Conservation (phyloP, 2,329 filamentous ascomycete genomes). For the Ophiocordyceps australis region DNA sequence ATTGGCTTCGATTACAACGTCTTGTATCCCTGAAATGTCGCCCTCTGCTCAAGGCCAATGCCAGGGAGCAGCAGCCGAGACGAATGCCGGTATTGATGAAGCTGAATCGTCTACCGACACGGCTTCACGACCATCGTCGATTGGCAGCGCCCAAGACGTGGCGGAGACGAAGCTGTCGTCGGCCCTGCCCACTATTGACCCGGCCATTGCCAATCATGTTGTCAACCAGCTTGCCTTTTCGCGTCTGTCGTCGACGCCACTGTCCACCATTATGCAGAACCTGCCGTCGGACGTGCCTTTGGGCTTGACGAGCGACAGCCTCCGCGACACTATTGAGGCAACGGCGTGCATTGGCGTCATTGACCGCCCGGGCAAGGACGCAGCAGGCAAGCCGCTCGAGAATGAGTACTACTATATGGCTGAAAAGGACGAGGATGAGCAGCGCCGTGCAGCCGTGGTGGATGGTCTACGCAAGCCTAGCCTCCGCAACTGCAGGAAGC, state of each 20-base stretch:
- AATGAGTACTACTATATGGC: conserved; percentile 96
- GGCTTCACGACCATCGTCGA: conserved; percentile 4
- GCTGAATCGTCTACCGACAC: conserved; percentile 5
- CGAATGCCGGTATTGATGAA: background rate
- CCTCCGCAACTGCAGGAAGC: conserved; percentile 76
- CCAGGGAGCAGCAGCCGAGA: conserved; percentile 6
- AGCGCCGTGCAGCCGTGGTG: conserved; percentile 65
- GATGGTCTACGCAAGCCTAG: conserved; percentile 78
- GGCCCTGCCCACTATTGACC: conserved; percentile 13
- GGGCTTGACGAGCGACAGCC: conserved; percentile 39
- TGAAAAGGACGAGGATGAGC: conserved; percentile 65
- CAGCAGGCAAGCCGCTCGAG: conserved; percentile 81
- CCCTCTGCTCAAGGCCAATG: conserved; percentile 45
- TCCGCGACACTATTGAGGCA: conserved; percentile 54
- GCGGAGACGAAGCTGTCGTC: conserved; percentile 6
- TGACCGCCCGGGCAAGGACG: conserved; percentile 80
- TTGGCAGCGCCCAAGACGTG: too few relatives aligned
- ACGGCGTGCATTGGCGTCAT: conserved; percentile 79
- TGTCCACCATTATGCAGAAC: conserved; percentile 77
- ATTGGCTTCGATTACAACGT: conserved; percentile 49
- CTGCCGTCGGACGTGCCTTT: conserved; percentile 48
- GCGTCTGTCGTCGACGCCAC: conserved; percentile 73
- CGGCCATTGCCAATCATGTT: conserved; percentile 58
- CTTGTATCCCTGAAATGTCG: too few relatives aligned
- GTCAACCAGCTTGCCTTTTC: conserved; percentile 94